Evolutionary conservation across 164 flowering plant genomes (phyloP), one percentile per base, ranked within the genome.

Genomic region (Annona squamosa): DNA sequence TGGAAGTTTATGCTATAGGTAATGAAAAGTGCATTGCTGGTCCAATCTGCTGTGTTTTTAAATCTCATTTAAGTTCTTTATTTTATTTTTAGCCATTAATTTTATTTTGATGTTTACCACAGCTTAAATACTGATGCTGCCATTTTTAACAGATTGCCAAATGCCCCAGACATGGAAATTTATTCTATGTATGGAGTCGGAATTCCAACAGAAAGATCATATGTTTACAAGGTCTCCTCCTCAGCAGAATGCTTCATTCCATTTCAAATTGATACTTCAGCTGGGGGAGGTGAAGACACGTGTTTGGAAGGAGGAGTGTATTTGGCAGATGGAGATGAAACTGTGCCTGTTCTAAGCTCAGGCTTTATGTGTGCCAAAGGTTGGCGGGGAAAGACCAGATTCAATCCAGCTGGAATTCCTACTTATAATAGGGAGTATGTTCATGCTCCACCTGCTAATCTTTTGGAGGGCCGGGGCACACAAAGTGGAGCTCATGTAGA

Each of bases 401-500:
- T 90, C 73, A 95, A 95, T 81, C 99, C 99, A 73, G 83, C 99
- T n/a, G 98, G 99, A 47, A 88, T 89, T 42, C 78, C 68, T 65
- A 91, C 92, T 0, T 89, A 85, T 67, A 67, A 84, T 19, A 85
- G 99, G 79, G 99, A 94, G 77, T 93, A 91, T 72, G 85, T 87
- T 76, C 99, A 95, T 79, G 89, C 96, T 63, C 99, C 98, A 57
- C 98, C 99, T 10, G 74, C 96, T 4, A 89, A 81, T 78, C 79
- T 95, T 70, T 78, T 95, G 48, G 99, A 95, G 71, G 99, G 99
- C 41, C 89, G 99, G n/a, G 99, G 99, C 19, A 93, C 98, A 12
- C 98, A 88, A 78, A 95, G 99, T 82, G 99, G 98, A 18, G 93
- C 97, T n/a, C 99, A 95, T 75, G 99, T 95, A 66, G 99, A 95